These are phyloP conservation scores for Lactifluus pinguis DNA, from an alignment of 768 basidiomycete species.

Conservation along the genomic window DNA sequence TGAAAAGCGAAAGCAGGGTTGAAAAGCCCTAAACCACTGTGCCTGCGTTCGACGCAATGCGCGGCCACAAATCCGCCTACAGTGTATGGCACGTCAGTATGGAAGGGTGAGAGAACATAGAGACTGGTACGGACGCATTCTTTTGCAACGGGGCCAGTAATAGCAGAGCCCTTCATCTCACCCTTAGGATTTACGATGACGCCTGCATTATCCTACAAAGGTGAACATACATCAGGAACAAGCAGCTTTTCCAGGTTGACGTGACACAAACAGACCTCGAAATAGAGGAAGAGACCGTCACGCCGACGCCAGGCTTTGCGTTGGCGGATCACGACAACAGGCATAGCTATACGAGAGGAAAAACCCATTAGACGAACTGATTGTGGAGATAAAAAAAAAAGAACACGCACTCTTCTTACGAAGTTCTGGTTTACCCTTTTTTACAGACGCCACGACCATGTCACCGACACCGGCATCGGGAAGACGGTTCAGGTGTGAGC, in stretches of 20 bases:
- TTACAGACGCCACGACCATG: conserved; percentile 94
- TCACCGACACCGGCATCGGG: conserved; percentile 94
- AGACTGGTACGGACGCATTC: conserved; percentile 71
- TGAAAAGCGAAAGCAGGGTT: conserved; percentile 15
- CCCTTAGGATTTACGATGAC: conserved; percentile 98
- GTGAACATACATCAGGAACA: background rate
- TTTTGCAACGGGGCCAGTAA: conserved; percentile 96
- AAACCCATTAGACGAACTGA: background rate
- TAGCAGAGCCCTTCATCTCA: conserved; percentile 99
- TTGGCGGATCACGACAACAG: conserved; percentile 92
- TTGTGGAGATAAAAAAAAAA: background rate
- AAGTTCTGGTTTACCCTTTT: conserved; percentile 99
- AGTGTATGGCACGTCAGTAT: background rate
- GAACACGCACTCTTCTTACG: conserved; percentile 90
- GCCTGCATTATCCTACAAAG: conserved; percentile 77
- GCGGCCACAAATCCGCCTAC: conserved; percentile 95
- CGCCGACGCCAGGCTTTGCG: conserved; percentile 97
- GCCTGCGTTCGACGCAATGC: conserved; percentile 98
- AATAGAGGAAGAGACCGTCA: conserved; percentile 99
- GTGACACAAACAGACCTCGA: conserved; percentile 49
- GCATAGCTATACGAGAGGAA: conserved; percentile 62
- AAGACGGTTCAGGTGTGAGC: conserved; percentile 93
- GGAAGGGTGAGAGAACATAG: background rate
- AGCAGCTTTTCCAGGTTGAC: background rate
- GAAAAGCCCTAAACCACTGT: conserved; percentile 74